Base-by-base conservation (phyloP, 768 basidiomycete genomes). In the Podaxis rugospora region DNA sequence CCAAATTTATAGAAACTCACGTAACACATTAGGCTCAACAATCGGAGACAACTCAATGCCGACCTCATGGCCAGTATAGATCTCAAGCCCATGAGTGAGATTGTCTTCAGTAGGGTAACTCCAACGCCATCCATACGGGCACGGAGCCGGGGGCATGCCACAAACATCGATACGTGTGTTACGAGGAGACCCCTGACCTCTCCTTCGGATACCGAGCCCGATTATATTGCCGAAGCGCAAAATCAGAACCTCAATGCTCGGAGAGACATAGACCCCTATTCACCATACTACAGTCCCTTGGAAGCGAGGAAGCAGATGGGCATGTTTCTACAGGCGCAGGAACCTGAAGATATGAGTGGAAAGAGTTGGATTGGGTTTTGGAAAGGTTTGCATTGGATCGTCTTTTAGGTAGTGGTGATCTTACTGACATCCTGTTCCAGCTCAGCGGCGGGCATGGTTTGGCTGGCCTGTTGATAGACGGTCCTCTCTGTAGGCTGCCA, bases 241-340 rank as follows among this genome's bases (percentile, higher is more conserved):
- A 14, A 51, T 25, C n/a, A 23, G 36, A n/a, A 36, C 23, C 18
- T 37, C n/a, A n/a, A 3, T 5, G 4, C 18, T 5, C 23, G 5
- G 7, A 7, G 50, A 4, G 36, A 37, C 0, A 23, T 51, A 11
- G 14, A 50, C 13, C 28, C 39, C 10, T 58, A 37, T 37, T 58
- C 57, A 2, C 57, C 57, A 3, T 58, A 50, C 23, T 58, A 51
- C 16, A 58, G 57, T 21, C 57, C 49, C 2, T 37, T 58, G 11
- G 57, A 58, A n/a, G 49, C 46, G 46, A 49, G 57, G 57, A 58
- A 58, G 35, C 46, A 39, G 23, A 25, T 37, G 57, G 25, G 37
- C 32, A 3, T 39, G 16, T 32, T 58, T 35, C n/a, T 25, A 3
- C 36, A 14, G 23, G 37, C 44, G 0, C 37, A 21, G 9, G 54